Percentiles rank a stretch among this genome's conserved stretches.
Evolutionary conservation across 805 yeast genomes (phyloP).

Genomic region (Starmerella etchellsii): DNA sequence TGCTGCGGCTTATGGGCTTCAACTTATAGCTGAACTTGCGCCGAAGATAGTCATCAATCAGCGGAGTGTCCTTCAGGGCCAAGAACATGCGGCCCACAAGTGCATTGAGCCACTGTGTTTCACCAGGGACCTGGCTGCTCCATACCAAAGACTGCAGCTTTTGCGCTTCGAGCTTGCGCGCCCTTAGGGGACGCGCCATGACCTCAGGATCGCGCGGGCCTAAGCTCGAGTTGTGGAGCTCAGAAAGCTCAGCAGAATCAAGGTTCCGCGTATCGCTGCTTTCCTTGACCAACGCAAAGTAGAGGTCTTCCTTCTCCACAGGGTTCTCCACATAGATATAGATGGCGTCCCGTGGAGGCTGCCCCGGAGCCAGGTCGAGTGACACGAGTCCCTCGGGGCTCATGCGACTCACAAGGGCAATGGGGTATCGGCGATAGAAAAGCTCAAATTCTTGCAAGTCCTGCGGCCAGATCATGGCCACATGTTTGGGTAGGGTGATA

Average conservation of each 20-base stretch:
- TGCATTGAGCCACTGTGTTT: slow-evolving; percentile 86
- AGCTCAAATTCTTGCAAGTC: slow-evolving; percentile 58
- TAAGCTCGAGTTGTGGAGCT: slow-evolving; percentile 7
- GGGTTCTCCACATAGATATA: slow-evolving; percentile 68
- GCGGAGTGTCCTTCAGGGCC: slow-evolving; percentile 58
- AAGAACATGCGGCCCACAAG: slow-evolving; percentile 70
- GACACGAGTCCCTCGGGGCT: slow-evolving; percentile 23
- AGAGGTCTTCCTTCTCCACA: slow-evolving; percentile 84
- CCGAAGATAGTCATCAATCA: slow-evolving; percentile 45
- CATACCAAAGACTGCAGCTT: slow-evolving; percentile 63
- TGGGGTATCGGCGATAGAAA: slow-evolving; percentile 68
- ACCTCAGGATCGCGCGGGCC: slow-evolving; percentile 41
- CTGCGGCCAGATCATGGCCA: slow-evolving; percentile 80
- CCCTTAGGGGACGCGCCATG: slow-evolving; percentile 63
- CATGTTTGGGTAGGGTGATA: slow-evolving; percentile 55
- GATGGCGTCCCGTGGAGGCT: slow-evolving; percentile 31
- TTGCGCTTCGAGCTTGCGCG: slow-evolving; percentile 56
- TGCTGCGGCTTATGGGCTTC: slow-evolving; percentile 52
- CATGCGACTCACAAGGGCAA: slow-evolving; percentile 49
- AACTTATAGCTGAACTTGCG: slow-evolving; percentile 56
- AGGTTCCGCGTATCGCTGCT: slow-evolving; percentile 3
- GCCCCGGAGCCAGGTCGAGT: slow-evolving; percentile 18
- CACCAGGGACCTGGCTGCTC: slow-evolving; percentile 69
- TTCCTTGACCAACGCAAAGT: slow-evolving; percentile 64
- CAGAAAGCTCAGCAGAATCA: not conserved